phyloP scores from a whole-genome alignment of 1,284 basidiomycete genomes.

The Ganoderma meredithae region DNA sequence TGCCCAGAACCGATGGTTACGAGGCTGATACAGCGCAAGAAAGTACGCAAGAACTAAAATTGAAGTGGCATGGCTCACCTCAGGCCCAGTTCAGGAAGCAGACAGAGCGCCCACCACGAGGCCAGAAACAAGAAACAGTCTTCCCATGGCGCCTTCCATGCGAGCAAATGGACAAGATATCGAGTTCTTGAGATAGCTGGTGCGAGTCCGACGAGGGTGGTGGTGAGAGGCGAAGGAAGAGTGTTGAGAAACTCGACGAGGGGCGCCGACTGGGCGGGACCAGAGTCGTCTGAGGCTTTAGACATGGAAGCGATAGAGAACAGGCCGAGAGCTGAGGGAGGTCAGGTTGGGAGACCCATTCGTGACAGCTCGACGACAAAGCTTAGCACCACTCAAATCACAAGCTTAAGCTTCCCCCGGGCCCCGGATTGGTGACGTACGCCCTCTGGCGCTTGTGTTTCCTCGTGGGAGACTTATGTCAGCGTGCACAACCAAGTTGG shows the following conservation, averaged over 20 bases:
- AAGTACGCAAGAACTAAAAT: not conserved
- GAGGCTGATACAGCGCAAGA: not conserved
- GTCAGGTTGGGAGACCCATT: not conserved
- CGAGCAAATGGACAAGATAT: constrained; percentile 59
- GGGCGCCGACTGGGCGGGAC: constrained; percentile 35
- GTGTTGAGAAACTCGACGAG: constrained; percentile 60
- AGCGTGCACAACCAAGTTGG: too few relatives aligned
- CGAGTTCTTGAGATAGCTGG: constrained; percentile 59
- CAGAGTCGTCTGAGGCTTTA: constrained; percentile 28
- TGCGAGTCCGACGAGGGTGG: constrained; percentile 64
- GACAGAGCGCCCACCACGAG: constrained; percentile 81
- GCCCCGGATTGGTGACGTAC: constrained; percentile 14
- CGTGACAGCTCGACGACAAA: too few relatives aligned
- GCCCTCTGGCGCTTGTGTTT: not conserved
- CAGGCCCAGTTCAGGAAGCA: constrained; percentile 63
- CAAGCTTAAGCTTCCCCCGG: constrained; percentile 26
- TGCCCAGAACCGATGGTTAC: too few relatives aligned
- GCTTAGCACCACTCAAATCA: too few relatives aligned
- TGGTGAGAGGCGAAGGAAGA: constrained; percentile 66
- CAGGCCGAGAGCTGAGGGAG: not conserved
- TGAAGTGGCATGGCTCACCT: constrained; percentile 51
- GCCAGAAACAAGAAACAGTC: constrained; percentile 75
- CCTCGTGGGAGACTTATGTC: not conserved
- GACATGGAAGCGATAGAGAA: constrained; percentile 29
- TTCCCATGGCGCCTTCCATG: constrained; percentile 70